Evolutionary conservation across 257 asterid genomes (phyloP), one percentile per base, ranked within the genome.

Genomic region (Avicennia marina): DNA sequence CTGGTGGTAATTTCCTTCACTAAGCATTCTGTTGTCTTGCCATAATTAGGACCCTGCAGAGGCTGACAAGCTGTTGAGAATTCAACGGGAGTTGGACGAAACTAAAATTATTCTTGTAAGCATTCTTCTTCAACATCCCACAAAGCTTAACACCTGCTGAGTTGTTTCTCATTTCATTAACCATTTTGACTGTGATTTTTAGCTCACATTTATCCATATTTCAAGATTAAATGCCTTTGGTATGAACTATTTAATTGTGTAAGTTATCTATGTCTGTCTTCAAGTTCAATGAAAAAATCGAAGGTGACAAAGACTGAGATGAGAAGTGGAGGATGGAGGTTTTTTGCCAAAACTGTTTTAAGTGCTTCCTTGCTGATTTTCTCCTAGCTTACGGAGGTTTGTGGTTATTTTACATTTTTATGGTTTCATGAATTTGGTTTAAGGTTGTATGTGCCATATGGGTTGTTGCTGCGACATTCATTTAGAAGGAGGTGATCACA

Each of bases 81-180:
- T 90, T 73, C 96, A 90, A 72, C 70, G 94, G 76, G 98, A 87
- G 72, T 75, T 90, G 83, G 96, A 87, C 69, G 96, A 90, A 74
- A 90, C 98, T 13, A 87, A 90, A 82, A 87, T 90, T 68, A 90
- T 90, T 66, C 96, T 90, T 48, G 97, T 87, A 73, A 82, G 90
- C 62, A n/a, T 24, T 65, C 53, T 68, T 47, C 43, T 67, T 31
- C 31, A 50, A 33, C 58, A 46, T 43, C 26, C 17, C 31, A 13
- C 42, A 16, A 39, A 53, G 24, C 50, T 21, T 21, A 15, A 32
- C 49, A 16, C 7, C 19, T 10, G 17, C 31, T 6, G 7, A 18
- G 17, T 19, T 44, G 7, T 49, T 49, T 32, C 48, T 21, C 29
- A 24, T 38, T n/a, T 44, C 39, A 9, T 59, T 17, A 5, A 52